phyloP scores from a whole-genome alignment of 2,329 filamentous ascomycete species.

The Ascochyta clinopodiicola region DNA sequence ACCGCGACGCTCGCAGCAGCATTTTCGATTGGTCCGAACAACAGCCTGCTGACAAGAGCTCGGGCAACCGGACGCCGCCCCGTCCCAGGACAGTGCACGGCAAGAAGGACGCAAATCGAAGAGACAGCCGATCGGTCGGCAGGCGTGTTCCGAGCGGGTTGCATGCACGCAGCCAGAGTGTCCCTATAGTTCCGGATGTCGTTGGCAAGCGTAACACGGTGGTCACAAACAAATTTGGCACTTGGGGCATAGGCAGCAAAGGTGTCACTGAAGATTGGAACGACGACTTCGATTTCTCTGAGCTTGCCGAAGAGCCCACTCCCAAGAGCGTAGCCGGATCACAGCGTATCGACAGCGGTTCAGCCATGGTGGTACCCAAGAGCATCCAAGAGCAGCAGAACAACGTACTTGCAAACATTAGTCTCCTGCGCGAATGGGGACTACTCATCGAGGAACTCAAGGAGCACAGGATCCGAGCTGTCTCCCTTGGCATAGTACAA shows the following conservation, averaged over 20 bases:
- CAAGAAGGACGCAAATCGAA: slow-evolving; percentile 73
- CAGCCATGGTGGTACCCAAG: slow-evolving; percentile 74
- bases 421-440: slow-evolving; percentile 82
- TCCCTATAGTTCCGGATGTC: slow-evolving; percentile 71
- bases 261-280: slow-evolving; percentile 87
- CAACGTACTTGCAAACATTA: slow-evolving; percentile 81
- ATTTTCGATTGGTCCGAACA: slow-evolving; percentile 82
- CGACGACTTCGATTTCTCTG: slow-evolving; percentile 82
- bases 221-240: slow-evolving; percentile 74
- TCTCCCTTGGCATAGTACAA: slow-evolving; percentile 68
- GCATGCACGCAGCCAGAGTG: slow-evolving; percentile 81
- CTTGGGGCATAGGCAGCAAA: slow-evolving; percentile 81
- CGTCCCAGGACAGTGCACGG: slow-evolving; percentile 78
- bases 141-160: slow-evolving; percentile 72
- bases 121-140: slow-evolving; percentile 71
- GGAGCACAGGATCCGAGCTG: slow-evolving; percentile 73
- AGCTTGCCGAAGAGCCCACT: slow-evolving; percentile 52
- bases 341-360: slow-evolving; percentile 53
- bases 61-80: slow-evolving; percentile 63
- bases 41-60: slow-evolving; percentile 65
- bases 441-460: slow-evolving; percentile 84
- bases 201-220: slow-evolving; percentile 61
- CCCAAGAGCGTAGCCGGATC: slow-evolving; percentile 44
- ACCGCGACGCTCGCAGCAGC: slow-evolving; percentile 63
- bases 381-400: slow-evolving; percentile 82